Percentiles rank a stretch among this genome's conserved stretches.
Conservation (phyloP, 2,329 filamentous ascomycete genomes). For the Fusarium stilboides region DNA sequence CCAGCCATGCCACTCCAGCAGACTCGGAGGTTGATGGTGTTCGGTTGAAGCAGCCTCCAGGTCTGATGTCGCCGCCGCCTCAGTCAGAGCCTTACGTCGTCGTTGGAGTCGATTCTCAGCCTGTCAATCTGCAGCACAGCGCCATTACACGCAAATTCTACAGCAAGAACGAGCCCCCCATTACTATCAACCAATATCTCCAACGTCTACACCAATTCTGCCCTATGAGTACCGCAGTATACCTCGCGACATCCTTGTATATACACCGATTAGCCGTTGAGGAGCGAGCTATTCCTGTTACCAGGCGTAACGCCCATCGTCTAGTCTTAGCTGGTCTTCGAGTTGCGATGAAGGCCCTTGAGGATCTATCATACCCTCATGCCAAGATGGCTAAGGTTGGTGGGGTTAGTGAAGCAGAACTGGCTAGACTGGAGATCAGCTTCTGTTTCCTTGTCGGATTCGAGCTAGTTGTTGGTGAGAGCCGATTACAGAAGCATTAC, state of each 20-base stretch:
- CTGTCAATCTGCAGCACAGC: constrained; percentile 82
- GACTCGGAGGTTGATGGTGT: constrained; percentile 67
- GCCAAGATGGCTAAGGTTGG: constrained; percentile 88
- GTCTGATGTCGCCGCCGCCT: constrained; percentile 45
- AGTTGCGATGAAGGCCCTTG: constrained; percentile 94
- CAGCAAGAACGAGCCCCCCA: constrained; percentile 87
- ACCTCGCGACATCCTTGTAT: constrained; percentile 89
- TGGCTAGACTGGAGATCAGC: constrained; percentile 89
- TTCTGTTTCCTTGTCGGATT: constrained; percentile 92
- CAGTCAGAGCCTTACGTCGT: constrained; percentile 69
- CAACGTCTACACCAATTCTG: constrained; percentile 90
- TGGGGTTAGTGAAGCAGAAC: constrained; percentile 85
- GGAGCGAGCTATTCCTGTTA: constrained; percentile 84
- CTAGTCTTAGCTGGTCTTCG: constrained; percentile 86
- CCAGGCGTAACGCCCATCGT: constrained; percentile 87
- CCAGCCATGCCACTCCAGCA: constrained; percentile 4
- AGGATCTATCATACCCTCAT: constrained; percentile 91
- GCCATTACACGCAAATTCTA: constrained; percentile 95
- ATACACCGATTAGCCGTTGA: constrained; percentile 86
- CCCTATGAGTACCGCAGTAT: constrained; percentile 93
- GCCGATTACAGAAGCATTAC: constrained; percentile 54
- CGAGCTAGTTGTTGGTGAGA: constrained; percentile 73
- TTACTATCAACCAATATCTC: constrained; percentile 87
- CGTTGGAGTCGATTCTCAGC: constrained; percentile 79
- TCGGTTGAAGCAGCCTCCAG: constrained; percentile 60